Base-by-base conservation (phyloP, 306 rosid species). In the Senna tora region DNA sequence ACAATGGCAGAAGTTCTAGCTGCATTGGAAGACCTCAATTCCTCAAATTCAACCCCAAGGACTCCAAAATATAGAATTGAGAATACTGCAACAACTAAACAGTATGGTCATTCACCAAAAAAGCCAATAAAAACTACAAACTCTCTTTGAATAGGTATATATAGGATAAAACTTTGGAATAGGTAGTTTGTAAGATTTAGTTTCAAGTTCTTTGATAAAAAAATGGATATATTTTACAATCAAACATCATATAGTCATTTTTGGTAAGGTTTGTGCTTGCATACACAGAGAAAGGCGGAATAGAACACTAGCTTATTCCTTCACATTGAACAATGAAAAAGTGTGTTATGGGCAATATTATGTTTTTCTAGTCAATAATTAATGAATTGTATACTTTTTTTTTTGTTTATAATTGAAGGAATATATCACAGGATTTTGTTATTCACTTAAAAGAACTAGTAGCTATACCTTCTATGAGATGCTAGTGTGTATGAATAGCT, bases 1-100 rank as follows among this genome's bases (percentile, higher is more conserved):
- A 79, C 87, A 15, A 93, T 93, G 98, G 67, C 72, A 17, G 85
- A 89, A 47, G 89, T 80, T 82, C 88, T 90, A 0, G 84, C 85
- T 51, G 49, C 81, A 51, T 65, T 93, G 79, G 90, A 93, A 83
- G 87, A 59, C 38, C 94, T 94, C 50, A 80, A 74, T 33, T 39
- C 88, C 10, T 72, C 88, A 16, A 86, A 63, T 70, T 61, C 79
- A 63, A 69, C 52, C 12, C 66, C 81, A 28, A 82, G 80, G 55
- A 70, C 79, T 57, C 82, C 82, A 69, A 73, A 60, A 56, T 66
- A 71, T 30, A 68, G 60, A 49, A 45, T 16, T 56, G 78, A 74
- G 38, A 69, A 12, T 64, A 66, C 49, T 13, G 74, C 81, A 57
- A 58, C 81, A 57, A 58, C 51, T 41, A 83, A 47, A 67, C 78